Evolutionary conservation across 306 rosid species (phyloP).

Genomic region (Citrullus amarus): DNA sequence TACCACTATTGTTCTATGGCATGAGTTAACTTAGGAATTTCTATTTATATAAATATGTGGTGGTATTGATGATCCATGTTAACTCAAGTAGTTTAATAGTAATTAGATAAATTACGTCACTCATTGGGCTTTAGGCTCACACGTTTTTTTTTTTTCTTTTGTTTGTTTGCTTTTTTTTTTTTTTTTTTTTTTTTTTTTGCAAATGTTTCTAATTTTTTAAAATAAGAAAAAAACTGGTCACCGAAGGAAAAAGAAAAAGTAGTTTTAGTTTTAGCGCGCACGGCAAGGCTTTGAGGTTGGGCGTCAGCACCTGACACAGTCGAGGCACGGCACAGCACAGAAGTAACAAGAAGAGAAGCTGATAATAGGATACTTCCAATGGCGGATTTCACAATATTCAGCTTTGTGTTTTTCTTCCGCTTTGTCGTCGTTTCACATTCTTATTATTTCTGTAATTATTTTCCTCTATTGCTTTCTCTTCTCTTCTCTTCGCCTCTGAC

Average conservation of each 20-base stretch:
- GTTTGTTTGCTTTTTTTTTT: too few species aligned
- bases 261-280: neutral
- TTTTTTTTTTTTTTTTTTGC: too few species aligned
- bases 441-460: neutral
- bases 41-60: too few species aligned
- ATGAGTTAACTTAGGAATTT: too few species aligned
- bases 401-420: neutral
- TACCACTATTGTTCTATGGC: too few species aligned
- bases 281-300: neutral
- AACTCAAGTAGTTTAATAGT: too few species aligned
- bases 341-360: neutral
- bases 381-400: constrained; percentile 5
- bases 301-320: neutral
- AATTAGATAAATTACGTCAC: too few species aligned
- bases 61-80: too few species aligned
- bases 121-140: too few species aligned
- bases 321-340: neutral
- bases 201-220: too few species aligned
- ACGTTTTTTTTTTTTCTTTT: too few species aligned
- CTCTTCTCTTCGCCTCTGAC: neutral
- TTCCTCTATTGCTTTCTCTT: neutral
- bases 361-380: neutral
- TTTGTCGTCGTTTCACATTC: neutral
- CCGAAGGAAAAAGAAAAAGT: neutral
- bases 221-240: too few species aligned